These are phyloP conservation scores for Paxillus ammoniavirescens DNA, from an alignment of 768 basidiomycete species.

Conservation along the genomic window DNA sequence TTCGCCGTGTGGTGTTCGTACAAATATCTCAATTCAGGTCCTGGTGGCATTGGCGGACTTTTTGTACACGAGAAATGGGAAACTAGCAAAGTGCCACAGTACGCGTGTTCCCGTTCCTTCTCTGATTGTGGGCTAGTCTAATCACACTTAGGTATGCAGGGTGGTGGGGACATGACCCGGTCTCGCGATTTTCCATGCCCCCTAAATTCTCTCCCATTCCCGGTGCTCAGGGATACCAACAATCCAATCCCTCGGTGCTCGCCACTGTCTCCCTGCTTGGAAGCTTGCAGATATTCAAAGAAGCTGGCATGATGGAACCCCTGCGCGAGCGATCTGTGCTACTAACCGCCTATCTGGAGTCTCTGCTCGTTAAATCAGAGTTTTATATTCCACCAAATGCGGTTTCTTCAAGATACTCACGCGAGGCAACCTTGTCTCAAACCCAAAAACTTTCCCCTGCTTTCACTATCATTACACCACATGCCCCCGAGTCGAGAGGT, in stretches of 20 bases:
- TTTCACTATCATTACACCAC: constrained; percentile 94
- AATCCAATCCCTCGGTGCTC: constrained; percentile 90
- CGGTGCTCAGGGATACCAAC: constrained; percentile 94
- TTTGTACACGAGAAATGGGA: constrained; percentile 88
- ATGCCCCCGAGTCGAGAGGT: constrained; percentile 63
- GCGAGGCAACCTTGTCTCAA: constrained; percentile 17
- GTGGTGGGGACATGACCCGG: constrained; percentile 96
- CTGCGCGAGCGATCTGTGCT: constrained; percentile 67
- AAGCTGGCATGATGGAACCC: constrained; percentile 69
- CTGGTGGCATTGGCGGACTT: constrained; percentile 95
- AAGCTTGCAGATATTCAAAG: constrained; percentile 75
- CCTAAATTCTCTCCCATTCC: constrained; percentile 75
- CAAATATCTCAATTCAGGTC: constrained; percentile 96
- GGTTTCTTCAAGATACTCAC: constrained; percentile 29
- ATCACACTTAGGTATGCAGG: constrained; percentile 68
- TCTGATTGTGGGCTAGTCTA: constrained; percentile 10
- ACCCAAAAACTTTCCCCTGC: constrained; percentile 29
- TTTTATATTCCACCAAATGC: constrained; percentile 55
- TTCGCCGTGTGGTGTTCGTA: constrained; percentile 99
- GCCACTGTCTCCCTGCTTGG: constrained; percentile 79
- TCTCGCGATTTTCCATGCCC: constrained; percentile 90
- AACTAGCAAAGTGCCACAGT: constrained; percentile 61
- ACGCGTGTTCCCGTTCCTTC: constrained; percentile 25
- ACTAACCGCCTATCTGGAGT: constrained; percentile 73
- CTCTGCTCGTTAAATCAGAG: constrained; percentile 54